Evolutionary conservation across 305 asterid genomes (phyloP), one percentile per base, ranked within the genome.

Genomic region (Fraxinus albicans): DNA sequence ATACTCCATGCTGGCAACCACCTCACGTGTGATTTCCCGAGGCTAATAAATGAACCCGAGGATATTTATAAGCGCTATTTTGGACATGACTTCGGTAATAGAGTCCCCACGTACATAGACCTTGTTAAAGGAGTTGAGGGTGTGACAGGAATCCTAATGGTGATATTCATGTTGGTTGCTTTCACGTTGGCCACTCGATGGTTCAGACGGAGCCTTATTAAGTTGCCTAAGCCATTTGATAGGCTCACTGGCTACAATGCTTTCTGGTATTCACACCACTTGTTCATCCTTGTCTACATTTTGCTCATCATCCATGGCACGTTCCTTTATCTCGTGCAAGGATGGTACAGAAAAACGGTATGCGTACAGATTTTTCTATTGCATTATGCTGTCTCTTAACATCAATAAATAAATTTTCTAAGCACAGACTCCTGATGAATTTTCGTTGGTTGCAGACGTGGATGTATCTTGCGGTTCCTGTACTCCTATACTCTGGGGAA

Each of bases 211-310:
- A 89, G 88, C 86, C 86, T 86, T 25, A 79, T 89, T 58, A 90
- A 85, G 82, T 72, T 91, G 15, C 95, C 93, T 25, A 88, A 83
- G 69, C 91, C 92, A 13, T 86, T 91, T 2, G 88, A 90, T 60
- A 86, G 88, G 50, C 91, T 91, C 27, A 87, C 93, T 58, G 93
- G 93, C 31, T 91, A 90, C 88, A 91, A 91, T 80, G 92, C 94
- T 4, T 91, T 91, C 53, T 91, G 94, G 95, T 91, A 91, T 65
- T 91, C 95, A 0, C 95, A 91, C 82, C 95, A 91, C 84, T 87
- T 91, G 70, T 87, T 89, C 65, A 84, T 87, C 76, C 75, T 90
- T 58, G 93, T 91, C 84, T 91, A 91, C 88, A 80, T 86, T 35
- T 60, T 84, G 78, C 88, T 91, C 79, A 60, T 91, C 83, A 69